phyloP scores from a whole-genome alignment of 208 protist species.

The Acanthamoeba triangularis region DNA sequence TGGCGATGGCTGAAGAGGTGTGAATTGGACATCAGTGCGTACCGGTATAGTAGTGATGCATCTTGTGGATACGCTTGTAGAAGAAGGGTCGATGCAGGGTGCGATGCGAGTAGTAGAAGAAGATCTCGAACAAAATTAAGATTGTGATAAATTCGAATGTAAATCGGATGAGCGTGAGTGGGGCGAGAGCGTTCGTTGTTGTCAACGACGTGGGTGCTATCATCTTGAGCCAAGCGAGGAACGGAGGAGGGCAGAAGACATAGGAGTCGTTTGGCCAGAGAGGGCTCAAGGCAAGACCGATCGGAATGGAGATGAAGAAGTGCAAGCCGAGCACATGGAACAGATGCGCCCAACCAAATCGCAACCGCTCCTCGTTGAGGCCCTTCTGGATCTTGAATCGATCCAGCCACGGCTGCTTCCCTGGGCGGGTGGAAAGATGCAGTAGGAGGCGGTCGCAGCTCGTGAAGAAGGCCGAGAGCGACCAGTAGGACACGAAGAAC shows the following conservation, averaged over 20 bases:
- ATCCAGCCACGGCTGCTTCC: neutral
- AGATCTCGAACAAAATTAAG: constrained; percentile 33
- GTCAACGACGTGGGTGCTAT: neutral
- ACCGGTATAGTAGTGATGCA: constrained; percentile 55
- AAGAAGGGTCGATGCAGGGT: neutral
- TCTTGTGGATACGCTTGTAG: constrained; percentile 10
- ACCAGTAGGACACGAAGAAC: constrained; percentile 8
- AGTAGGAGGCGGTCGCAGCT: neutral
- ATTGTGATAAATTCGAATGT: neutral
- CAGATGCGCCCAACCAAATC: neutral
- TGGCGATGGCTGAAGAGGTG: neutral
- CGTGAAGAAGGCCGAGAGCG: neutral
- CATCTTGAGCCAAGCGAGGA: neutral
- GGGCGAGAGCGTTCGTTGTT: neutral
- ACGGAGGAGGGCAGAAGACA: neutral
- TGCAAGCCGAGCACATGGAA: neutral
- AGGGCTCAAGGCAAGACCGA: neutral
- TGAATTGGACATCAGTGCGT: neutral
- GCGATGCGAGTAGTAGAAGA: constrained; percentile 45
- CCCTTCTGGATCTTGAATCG: constrained; percentile 43
- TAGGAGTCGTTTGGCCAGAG: neutral
- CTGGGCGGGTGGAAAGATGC: neutral
- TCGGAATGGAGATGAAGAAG: neutral
- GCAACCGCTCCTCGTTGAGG: neutral
- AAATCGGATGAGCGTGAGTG: neutral